Base-by-base conservation (phyloP, 306 rosid genomes). In the Pueraria montana region DNA sequence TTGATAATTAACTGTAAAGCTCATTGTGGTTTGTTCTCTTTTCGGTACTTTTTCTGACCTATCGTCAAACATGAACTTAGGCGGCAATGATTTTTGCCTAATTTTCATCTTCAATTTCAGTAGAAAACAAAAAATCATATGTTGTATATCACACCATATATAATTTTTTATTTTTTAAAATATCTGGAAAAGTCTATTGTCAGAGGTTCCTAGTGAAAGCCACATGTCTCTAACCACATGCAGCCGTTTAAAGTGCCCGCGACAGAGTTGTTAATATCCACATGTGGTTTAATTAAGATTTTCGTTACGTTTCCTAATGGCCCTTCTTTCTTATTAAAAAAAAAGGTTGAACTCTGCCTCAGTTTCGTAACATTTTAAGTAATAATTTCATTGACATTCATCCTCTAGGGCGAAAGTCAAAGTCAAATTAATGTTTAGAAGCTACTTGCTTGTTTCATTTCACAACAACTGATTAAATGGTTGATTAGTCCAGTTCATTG, bases 401-500 rank as follows among this genome's bases (percentile, higher is more conserved):
- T 62, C 26, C 74, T 34, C 32, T 32, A 16, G 8, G 11, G 21
- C 10, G 0, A 55, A 50, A 36, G 73, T 24, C 49, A 71, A 70
- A 40, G 80, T 83, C 75, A 77, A 83, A 49, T 63, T 13, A 70
- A 84, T 63, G 53, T 64, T 72, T 63, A 71, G 64, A 48, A 48
- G 68, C 72, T 11, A 49, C 79, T 59, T 34, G 46, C 49, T 62
- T 34, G 40, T 34, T 34, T 40, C 52, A 17, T 70, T 77, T 73
- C 74, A 24, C 48, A 49, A 24, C 48, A 49, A 48, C n/a, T 9
- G 20, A 40, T 11, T 42, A 16, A 24, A 73, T 45, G 73, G 73
- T 79, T 84, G 87, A 84, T 84, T 79, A 21, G 77, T 79, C 50
- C 84, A 14, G 63, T 63, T 53, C 16, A 18, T 84, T 84, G 87